Evolutionary conservation across 1,284 basidiomycete genomes (phyloP).

Genomic region (Cryptococcus jaspeensis): DNA sequence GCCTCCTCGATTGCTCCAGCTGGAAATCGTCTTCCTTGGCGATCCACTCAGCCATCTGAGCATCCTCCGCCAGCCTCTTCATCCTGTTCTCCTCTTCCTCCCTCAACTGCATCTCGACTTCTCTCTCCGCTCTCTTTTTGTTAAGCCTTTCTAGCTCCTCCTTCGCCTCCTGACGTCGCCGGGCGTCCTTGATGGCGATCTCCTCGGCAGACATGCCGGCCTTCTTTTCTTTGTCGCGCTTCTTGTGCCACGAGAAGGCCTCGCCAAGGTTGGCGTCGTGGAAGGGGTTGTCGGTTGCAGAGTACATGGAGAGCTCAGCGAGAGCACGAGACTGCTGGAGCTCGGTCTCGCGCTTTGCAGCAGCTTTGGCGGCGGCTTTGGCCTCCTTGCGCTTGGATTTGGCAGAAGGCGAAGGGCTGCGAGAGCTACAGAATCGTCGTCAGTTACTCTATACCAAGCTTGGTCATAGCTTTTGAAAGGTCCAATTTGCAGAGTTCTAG

Average conservation of each 20-base stretch:
- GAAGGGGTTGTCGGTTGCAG: slow-evolving; percentile 90
- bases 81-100: slow-evolving; percentile 91
- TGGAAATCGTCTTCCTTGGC: slow-evolving; percentile 97
- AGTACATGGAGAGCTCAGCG: slow-evolving; percentile 82
- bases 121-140: slow-evolving; percentile 82
- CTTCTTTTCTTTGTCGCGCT: slow-evolving; percentile 92
- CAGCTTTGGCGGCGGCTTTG: slow-evolving; percentile 73
- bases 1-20: slow-evolving; percentile 84
- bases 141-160: slow-evolving; percentile 93
- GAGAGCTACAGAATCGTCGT: slow-evolving; percentile 28
- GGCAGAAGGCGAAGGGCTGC: slow-evolving; percentile 39
- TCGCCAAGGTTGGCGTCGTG: slow-evolving; percentile 93
- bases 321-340: slow-evolving; percentile 83
- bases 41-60: slow-evolving; percentile 97
- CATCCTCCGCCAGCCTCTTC: slow-evolving; percentile 85
- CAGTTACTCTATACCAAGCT: not conserved
- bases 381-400: slow-evolving; percentile 63
- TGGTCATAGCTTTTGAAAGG: not conserved
- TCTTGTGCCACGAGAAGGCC: slow-evolving; percentile 98
- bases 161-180: slow-evolving; percentile 83
- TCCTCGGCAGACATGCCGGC: slow-evolving; percentile 78
- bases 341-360: slow-evolving; percentile 74
- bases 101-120: slow-evolving; percentile 78
- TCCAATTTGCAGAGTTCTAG: not conserved
- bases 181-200: slow-evolving; percentile 72